phyloP scores from a whole-genome alignment of 306 rosid genomes.

The Casuarina equisetifolia region DNA sequence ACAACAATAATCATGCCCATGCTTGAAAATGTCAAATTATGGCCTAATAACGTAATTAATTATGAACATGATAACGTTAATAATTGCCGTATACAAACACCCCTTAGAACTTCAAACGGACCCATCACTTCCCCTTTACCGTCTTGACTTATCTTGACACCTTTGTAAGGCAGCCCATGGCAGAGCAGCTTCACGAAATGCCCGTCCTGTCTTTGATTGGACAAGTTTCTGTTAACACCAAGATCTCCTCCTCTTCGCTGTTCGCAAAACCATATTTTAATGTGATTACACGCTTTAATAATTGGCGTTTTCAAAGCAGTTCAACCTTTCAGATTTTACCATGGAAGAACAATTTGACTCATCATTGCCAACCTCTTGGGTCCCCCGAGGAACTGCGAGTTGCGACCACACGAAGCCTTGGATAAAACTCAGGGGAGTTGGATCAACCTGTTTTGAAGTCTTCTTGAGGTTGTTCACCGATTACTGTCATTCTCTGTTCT shows the following conservation, averaged over 20 bases:
- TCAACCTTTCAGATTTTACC: neutral
- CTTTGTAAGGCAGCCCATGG: conserved; percentile 34
- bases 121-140: neutral
- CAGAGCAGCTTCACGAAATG: conserved; percentile 8
- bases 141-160: conserved; percentile 26
- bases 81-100: neutral
- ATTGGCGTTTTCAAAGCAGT: neutral
- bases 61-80: conserved; percentile 39
- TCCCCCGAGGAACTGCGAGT: neutral
- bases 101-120: conserved; percentile 24
- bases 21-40: conserved; percentile 37
- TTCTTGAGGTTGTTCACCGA: neutral
- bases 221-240: conserved; percentile 13
- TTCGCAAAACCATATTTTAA: neutral
- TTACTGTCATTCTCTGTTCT: neutral
- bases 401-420: neutral
- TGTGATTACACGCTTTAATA: neutral
- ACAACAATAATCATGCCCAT: conserved; percentile 38
- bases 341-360: neutral
- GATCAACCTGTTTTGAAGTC: neutral
- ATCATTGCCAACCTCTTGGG: neutral
- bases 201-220: conserved; percentile 26
- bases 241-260: neutral
- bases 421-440: neutral
- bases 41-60: conserved; percentile 40